Evolutionary conservation across 192 early-diverging fungal genomes (phyloP).

Genomic region (Backusella psychrophila): DNA sequence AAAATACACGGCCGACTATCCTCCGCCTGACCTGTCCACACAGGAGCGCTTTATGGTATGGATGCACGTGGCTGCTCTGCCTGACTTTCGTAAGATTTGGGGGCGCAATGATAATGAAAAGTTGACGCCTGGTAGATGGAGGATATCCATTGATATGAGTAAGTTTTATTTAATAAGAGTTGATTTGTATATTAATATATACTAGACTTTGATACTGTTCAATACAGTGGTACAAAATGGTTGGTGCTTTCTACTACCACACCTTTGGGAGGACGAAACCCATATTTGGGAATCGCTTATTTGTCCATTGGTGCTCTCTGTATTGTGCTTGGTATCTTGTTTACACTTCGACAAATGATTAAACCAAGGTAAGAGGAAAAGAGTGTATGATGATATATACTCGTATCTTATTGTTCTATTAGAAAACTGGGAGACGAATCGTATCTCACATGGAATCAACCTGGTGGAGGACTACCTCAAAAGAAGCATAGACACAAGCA

Average conservation of each 20-base stretch:
- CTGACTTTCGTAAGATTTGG: constrained; percentile 92
- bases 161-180: too few species aligned
- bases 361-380: constrained; percentile 63
- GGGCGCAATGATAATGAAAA: constrained; percentile 63
- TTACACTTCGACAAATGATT: constrained; percentile 83
- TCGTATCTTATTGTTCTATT: neutral
- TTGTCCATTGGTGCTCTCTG: constrained; percentile 84
- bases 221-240: constrained; percentile 89
- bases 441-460: constrained; percentile 25
- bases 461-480: constrained; percentile 9
- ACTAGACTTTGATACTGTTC: constrained; percentile 75
- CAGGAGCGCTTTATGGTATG: constrained; percentile 91
- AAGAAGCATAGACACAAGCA: neutral
- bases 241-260: constrained; percentile 93
- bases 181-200: neutral
- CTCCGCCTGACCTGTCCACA: constrained; percentile 61
- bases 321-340: constrained; percentile 79
- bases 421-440: constrained; percentile 22
- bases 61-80: constrained; percentile 94
- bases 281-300: constrained; percentile 92
- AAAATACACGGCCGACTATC: constrained; percentile 36
- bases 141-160: constrained; percentile 72
- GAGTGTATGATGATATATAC: neutral
- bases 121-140: constrained; percentile 67
- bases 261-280: constrained; percentile 91